Conservation (phyloP, 768 basidiomycete species). For the Dioszegia crocea region DNA sequence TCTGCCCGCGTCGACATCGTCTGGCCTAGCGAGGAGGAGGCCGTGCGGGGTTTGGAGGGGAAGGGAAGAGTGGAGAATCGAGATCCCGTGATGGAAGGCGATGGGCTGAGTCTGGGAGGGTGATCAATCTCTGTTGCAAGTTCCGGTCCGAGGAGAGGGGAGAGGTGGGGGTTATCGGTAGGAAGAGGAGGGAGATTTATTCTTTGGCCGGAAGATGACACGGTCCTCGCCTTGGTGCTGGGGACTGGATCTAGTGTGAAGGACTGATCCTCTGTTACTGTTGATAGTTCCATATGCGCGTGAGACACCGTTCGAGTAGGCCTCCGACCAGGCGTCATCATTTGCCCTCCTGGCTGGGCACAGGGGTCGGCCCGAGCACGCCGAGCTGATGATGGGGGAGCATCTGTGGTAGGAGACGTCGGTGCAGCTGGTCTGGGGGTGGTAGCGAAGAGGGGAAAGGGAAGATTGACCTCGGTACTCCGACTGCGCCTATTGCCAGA, state of each 20-base stretch:
- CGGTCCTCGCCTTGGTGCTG: not conserved
- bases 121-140: constrained; percentile 4
- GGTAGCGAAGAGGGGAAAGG: constrained; percentile 23
- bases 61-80: constrained; percentile 11
- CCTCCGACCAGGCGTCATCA: constrained; percentile 1
- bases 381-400: constrained; percentile 20
- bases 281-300: constrained; percentile 23
- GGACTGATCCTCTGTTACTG: constrained; percentile 14
- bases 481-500: not conserved
- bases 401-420: constrained; percentile 25
- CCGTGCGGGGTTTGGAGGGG: not conserved
- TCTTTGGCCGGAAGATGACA: not conserved
- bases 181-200: not conserved
- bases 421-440: constrained; percentile 35
- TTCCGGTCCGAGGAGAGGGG: constrained; percentile 7
- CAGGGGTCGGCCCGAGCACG: not conserved
- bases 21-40: not conserved
- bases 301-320: constrained; percentile 22
- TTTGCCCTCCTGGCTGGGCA: not conserved
- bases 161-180: not conserved
- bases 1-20: not conserved
- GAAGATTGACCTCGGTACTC: not conserved
- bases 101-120: constrained; percentile 22
- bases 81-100: constrained; percentile 24
- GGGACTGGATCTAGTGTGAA: not conserved